Percentiles rank a stretch among this genome's conserved stretches.
These are phyloP conservation scores for Corylus avellana DNA, from an alignment of 306 rosid species.

Conservation along the genomic window DNA sequence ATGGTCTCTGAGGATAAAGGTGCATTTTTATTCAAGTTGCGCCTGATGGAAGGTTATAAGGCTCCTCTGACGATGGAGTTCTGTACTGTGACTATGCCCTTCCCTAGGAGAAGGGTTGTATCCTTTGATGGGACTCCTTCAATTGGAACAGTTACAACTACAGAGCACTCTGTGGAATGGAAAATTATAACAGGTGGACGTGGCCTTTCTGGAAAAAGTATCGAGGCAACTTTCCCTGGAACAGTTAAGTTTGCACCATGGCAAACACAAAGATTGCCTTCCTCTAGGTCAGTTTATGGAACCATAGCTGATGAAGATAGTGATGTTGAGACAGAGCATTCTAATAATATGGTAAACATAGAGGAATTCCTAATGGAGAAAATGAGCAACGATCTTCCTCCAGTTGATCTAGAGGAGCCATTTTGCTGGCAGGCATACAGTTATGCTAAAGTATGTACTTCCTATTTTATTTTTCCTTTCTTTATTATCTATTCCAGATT, in stretches of 20 bases:
- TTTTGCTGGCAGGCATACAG: conserved; percentile 98
- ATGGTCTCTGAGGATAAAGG: conserved; percentile 99
- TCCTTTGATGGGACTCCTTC: conserved; percentile 97
- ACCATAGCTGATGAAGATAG: conserved; percentile 70
- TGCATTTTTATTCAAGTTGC: conserved; percentile 87
- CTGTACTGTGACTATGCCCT: conserved; percentile 87
- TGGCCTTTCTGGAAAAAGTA: conserved; percentile 81
- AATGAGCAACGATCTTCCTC: conserved; percentile 91
- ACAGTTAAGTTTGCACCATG: conserved; percentile 89
- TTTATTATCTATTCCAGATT: neutral
- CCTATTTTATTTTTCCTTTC: neutral
- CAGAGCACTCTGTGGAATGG: conserved; percentile 96
- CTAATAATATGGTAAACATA: conserved; percentile 60
- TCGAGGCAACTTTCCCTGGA: conserved; percentile 97
- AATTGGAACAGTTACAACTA: conserved; percentile 74
- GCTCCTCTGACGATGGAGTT: conserved; percentile 87
- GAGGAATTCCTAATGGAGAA: conserved; percentile 85
- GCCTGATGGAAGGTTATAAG: conserved; percentile 88
- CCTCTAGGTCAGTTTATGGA: conserved; percentile 47
- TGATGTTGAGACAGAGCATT: conserved; percentile 71
- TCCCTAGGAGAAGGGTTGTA: conserved; percentile 80
- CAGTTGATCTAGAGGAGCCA: conserved; percentile 95
- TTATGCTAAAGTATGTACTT: conserved; percentile 72
- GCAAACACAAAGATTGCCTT: conserved; percentile 54
- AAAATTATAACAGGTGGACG: conserved; percentile 83